Base-by-base conservation (phyloP, 805 yeast species). In the Candida montana region DNA sequence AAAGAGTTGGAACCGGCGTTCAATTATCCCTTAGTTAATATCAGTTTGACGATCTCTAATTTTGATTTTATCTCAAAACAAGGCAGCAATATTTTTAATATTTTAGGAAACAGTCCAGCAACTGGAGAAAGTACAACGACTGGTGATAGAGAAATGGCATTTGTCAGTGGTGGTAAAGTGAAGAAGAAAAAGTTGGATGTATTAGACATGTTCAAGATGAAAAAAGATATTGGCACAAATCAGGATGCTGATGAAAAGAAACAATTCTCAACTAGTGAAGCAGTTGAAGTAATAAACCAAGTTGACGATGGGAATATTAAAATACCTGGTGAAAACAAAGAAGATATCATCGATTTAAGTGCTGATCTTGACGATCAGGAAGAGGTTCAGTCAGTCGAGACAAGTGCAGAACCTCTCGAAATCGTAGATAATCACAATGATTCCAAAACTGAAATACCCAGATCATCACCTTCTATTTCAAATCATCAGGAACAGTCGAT, bases 11-110 rank as follows among this genome's bases (percentile, higher is more conserved):
- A 63, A 35, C 35, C 51, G 1, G 54, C 54, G 35, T 57, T 48
- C 24, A 57, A 68, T 51, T 77, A 69, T 45, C 82, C 84, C 0
- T 54, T 80, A 31, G 59, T 65, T 2, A 71, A 74, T 44, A 61
- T 81, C 44, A 72, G 75, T 19, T 57, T 83, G 45, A 65, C 70
- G 0, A 59, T 82, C 2, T 67, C 81, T 3, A 76, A 74, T 42
- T 79, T 83, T 54, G 77, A 74, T 31, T 50, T 69, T 9, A 30
- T 36, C 13, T 23, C 42, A 10, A 36, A 36, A 15, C 38, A 41
- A 9, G 44, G 36, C 6, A 31, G 36, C n/a, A 29, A 21, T 30
- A 41, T 41, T 28, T 35, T 37, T 3, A n/a, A 29, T 3, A 28
- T 41, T 37, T 33, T 41, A 19, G 37, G 32, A 20, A 36, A 28